Evolutionary conservation across 306 rosid species (phyloP).

Genomic region (Lotus japonicus): DNA sequence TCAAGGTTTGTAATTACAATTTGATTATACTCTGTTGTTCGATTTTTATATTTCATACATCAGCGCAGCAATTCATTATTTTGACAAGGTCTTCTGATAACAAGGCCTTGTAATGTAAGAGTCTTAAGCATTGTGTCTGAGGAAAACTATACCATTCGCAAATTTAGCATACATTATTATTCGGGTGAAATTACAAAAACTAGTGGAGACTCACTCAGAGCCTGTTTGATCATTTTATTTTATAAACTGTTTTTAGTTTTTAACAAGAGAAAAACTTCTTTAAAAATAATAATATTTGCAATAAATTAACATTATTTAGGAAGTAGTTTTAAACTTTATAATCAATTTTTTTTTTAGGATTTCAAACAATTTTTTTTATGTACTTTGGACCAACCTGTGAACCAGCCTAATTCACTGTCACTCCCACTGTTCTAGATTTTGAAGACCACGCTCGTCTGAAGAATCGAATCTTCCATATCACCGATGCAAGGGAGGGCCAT

Average conservation of each 20-base stretch:
- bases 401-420: not conserved
- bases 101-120: not conserved
- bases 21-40: not conserved
- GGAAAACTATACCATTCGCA: not conserved
- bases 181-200: not conserved
- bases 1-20: not conserved
- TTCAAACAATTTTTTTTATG: too few species aligned
- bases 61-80: not conserved
- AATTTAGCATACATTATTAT: too few species aligned
- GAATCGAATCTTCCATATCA: constrained; percentile 57
- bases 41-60: not conserved
- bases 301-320: too few species aligned
- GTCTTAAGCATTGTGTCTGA: not conserved
- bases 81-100: not conserved
- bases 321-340: too few species aligned
- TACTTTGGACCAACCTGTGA: not conserved
- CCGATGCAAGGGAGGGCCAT: constrained; percentile 27
- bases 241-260: too few species aligned
- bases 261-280: too few species aligned
- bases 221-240: too few species aligned
- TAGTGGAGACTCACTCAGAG: not conserved
- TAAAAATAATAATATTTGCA: too few species aligned
- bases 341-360: too few species aligned
- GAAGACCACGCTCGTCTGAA: constrained; percentile 44
- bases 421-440: constrained; percentile 29